Evolutionary conservation across 768 basidiomycete species (phyloP).

Genomic region (Rhodotorula taiwanensis): DNA sequence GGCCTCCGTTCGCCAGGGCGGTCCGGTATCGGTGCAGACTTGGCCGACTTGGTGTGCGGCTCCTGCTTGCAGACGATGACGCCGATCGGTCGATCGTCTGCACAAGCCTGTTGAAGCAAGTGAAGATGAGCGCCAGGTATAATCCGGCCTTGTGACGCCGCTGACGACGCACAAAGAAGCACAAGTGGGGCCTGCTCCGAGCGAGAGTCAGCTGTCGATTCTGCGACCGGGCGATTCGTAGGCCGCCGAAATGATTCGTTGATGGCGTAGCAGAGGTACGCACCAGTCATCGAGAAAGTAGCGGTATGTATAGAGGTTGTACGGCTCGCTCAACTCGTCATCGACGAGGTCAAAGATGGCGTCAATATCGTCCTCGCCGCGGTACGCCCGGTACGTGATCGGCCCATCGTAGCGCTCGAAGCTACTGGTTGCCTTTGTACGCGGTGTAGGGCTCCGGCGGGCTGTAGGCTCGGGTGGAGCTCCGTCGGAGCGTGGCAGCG

Average conservation of each 20-base stretch:
- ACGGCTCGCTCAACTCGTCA: slow-evolving; percentile 89
- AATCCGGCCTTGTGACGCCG: too few relatives aligned
- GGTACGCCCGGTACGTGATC: slow-evolving; percentile 65
- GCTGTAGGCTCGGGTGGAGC: background rate
- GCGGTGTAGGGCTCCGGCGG: background rate
- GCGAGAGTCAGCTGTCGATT: too few relatives aligned
- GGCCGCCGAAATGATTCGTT: too few relatives aligned
- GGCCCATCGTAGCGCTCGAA: too few relatives aligned
- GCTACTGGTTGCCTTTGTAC: too few relatives aligned
- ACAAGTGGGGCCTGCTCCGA: slow-evolving; percentile 83
- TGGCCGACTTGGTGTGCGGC: slow-evolving; percentile 51
- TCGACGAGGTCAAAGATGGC: slow-evolving; percentile 76
- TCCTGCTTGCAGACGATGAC: slow-evolving; percentile 98
- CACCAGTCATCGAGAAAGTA: slow-evolving; percentile 96
- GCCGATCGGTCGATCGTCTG: slow-evolving; percentile 53
- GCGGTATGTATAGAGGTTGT: slow-evolving; percentile 90
- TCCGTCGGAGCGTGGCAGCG: background rate
- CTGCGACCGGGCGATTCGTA: too few relatives aligned
- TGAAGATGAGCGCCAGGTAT: too few relatives aligned
- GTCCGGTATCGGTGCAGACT: slow-evolving; percentile 34
- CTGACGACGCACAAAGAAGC: slow-evolving; percentile 42
- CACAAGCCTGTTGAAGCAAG: slow-evolving; percentile 25
- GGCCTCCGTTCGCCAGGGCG: slow-evolving; percentile 45
- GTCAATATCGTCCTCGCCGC: slow-evolving; percentile 64
- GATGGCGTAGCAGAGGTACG: too few relatives aligned